Evolutionary conservation across 1,284 basidiomycete genomes (phyloP).

Genomic region (Cryptococcus amylolentus): DNA sequence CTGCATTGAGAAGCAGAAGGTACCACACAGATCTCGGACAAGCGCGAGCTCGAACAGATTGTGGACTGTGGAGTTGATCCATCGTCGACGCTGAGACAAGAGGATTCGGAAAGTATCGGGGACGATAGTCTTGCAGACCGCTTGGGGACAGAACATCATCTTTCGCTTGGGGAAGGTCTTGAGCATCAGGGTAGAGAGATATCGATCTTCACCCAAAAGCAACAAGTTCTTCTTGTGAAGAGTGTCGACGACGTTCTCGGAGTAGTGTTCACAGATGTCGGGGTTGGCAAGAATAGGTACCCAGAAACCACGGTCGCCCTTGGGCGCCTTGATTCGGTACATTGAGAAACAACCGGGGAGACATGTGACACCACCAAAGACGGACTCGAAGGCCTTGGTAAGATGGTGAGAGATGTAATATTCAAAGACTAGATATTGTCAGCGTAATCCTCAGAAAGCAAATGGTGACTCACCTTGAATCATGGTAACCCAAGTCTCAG

Average conservation of each 20-base stretch:
- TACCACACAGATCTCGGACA: constrained; percentile 90
- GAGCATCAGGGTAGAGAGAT: constrained; percentile 89
- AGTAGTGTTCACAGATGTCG: constrained; percentile 95
- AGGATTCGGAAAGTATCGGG: constrained; percentile 93
- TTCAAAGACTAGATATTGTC: constrained; percentile 71
- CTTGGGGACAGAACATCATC: constrained; percentile 98
- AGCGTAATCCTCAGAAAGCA: constrained; percentile 20
- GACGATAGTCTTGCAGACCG: constrained; percentile 95
- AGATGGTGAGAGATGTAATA: constrained; percentile 99
- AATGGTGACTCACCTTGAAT: constrained; percentile 64
- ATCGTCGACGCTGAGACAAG: constrained; percentile 92
- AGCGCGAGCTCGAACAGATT: constrained; percentile 91
- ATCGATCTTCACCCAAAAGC: constrained; percentile 97
- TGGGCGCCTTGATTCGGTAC: constrained; percentile 98
- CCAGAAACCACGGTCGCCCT: constrained; percentile 88
- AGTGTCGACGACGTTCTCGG: constrained; percentile 95
- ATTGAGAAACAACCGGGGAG: constrained; percentile 98
- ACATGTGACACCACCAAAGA: constrained; percentile 99
- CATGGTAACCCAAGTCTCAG: constrained; percentile 96
- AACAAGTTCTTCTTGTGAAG: constrained; percentile 99
- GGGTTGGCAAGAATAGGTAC: constrained; percentile 96
- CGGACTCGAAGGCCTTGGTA: constrained; percentile 98
- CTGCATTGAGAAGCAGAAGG: constrained; percentile 96
- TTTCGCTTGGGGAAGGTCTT: constrained; percentile 99
- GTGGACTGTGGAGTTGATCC: constrained; percentile 99